These are phyloP conservation scores for Calocybe indica DNA, from an alignment of 768 basidiomycete species.

Conservation along the genomic window DNA sequence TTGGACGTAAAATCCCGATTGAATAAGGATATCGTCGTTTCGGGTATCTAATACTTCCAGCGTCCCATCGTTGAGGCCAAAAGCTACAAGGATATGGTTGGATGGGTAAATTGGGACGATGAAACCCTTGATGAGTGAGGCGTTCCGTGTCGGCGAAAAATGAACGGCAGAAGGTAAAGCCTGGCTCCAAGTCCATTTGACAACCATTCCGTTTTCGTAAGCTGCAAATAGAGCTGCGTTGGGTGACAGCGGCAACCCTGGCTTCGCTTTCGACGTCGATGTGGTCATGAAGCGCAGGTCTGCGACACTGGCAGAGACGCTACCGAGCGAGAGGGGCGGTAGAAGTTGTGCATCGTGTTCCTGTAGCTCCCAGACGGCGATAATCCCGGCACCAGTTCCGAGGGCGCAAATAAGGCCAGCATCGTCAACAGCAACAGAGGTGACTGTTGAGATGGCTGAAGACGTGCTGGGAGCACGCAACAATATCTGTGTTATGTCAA, in stretches of 20 bases:
- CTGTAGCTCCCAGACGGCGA: conserved; percentile 58
- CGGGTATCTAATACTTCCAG: conserved; percentile 56
- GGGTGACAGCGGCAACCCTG: conserved; percentile 8
- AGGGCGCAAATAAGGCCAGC: conserved; percentile 60
- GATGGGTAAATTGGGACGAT: conserved; percentile 44
- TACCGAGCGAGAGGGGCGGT: conserved; percentile 35
- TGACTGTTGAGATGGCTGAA: conserved; percentile 42
- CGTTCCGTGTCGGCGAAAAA: conserved; percentile 37
- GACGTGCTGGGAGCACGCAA: conserved; percentile 44
- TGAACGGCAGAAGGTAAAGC: conserved; percentile 22
- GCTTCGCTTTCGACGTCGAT: conserved; percentile 1
- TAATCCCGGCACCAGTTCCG: conserved; percentile 61
- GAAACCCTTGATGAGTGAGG: conserved; percentile 39
- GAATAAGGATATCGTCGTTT: conserved; percentile 33
- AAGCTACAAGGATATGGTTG: conserved; percentile 46
- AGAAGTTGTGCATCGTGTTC: conserved; percentile 28
- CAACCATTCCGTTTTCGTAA: conserved; percentile 55
- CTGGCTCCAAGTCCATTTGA: conserved; percentile 44
- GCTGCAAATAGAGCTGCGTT: conserved; percentile 32
- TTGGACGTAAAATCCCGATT: conserved; percentile 42
- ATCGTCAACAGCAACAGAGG: conserved; percentile 58
- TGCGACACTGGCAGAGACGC: conserved; percentile 43
- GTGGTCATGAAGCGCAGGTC: conserved; percentile 43
- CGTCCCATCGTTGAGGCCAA: conserved; percentile 59
- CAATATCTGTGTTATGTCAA: conserved; percentile 51